These are phyloP conservation scores for Eucalyptus coolabah DNA, from an alignment of 345 rosid species.

Conservation along the genomic window DNA sequence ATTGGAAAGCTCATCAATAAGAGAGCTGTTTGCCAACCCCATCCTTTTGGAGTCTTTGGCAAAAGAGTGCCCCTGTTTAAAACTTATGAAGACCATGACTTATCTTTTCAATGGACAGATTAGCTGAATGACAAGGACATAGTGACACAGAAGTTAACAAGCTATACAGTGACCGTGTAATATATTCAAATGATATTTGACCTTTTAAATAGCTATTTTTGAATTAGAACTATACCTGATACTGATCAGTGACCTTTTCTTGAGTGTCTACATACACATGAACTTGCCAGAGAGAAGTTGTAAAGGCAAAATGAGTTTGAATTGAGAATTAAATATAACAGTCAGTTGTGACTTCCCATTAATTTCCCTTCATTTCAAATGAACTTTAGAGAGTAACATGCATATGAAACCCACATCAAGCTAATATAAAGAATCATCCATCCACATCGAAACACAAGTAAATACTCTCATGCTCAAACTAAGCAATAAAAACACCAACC, in stretches of 20 bases:
- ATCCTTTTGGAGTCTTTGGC: constrained; percentile 94
- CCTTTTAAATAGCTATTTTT: neutral
- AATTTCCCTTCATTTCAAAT: neutral
- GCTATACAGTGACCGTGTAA: neutral
- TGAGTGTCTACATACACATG: constrained; percentile 76
- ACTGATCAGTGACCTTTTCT: constrained; percentile 86
- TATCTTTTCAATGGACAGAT: constrained; percentile 94
- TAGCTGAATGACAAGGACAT: constrained; percentile 18
- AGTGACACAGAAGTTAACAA: neutral
- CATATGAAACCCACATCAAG: neutral
- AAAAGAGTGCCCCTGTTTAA: constrained; percentile 86
- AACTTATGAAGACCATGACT: constrained; percentile 78
- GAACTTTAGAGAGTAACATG: neutral
- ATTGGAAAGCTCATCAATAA: constrained; percentile 75
- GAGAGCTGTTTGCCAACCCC: constrained; percentile 94
- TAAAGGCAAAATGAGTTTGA: neutral
- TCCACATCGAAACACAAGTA: neutral
- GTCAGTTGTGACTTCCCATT: neutral
- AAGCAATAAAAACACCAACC: constrained; percentile 28
- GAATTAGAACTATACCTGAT: constrained; percentile 51
- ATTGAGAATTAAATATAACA: neutral
- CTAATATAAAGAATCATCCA: neutral
- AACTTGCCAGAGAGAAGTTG: constrained; percentile 25
- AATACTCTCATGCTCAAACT: neutral
- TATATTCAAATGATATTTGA: neutral